A percentile compares a stretch with the other conserved stretches of the same genome.
Conservation (phyloP, 352 stramenopile genomes). For the Salisapilia sapeloensis region DNA sequence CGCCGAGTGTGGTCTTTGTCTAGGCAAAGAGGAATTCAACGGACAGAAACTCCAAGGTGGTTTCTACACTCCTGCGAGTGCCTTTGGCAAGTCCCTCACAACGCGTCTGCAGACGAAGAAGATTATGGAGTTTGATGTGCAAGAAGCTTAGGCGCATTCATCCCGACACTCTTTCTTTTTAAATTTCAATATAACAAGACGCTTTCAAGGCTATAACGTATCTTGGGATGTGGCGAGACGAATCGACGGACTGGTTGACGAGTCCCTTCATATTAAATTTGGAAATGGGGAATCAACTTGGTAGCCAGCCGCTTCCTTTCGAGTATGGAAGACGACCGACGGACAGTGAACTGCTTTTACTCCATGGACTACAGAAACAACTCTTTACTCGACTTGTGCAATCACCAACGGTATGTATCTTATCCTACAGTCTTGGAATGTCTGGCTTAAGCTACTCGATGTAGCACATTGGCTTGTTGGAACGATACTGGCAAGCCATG, state of each 20-base stretch:
- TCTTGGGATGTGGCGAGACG: slow-evolving; percentile 1
- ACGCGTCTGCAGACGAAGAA: slow-evolving; percentile 34
- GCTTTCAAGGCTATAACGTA: not conserved
- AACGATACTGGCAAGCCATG: slow-evolving; percentile 36
- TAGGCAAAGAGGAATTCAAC: slow-evolving; percentile 26
- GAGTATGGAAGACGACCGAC: slow-evolving; percentile 26
- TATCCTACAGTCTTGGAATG: not conserved
- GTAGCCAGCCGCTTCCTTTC: slow-evolving; percentile 11
- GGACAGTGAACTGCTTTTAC: slow-evolving; percentile 40
- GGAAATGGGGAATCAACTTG: slow-evolving; percentile 24
- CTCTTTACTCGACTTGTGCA: slow-evolving; percentile 34
- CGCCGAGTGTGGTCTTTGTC: slow-evolving; percentile 34
- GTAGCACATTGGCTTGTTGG: slow-evolving; percentile 36
- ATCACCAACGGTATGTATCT: slow-evolving; percentile 27
- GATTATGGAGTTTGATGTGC: slow-evolving; percentile 27
- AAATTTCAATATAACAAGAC: not conserved
- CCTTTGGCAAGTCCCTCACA: slow-evolving; percentile 30
- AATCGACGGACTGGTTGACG: not conserved
- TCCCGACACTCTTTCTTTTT: not conserved
- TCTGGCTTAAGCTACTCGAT: not conserved
- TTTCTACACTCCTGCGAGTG: slow-evolving; percentile 41
- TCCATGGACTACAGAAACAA: slow-evolving; percentile 43
- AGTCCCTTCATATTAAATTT: not conserved
- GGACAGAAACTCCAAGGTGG: slow-evolving; percentile 10
- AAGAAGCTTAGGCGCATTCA: slow-evolving; percentile 3